These are phyloP conservation scores for Corynascus novoguineensis DNA, from an alignment of 495 filamentous ascomycete species.

Conservation along the genomic window DNA sequence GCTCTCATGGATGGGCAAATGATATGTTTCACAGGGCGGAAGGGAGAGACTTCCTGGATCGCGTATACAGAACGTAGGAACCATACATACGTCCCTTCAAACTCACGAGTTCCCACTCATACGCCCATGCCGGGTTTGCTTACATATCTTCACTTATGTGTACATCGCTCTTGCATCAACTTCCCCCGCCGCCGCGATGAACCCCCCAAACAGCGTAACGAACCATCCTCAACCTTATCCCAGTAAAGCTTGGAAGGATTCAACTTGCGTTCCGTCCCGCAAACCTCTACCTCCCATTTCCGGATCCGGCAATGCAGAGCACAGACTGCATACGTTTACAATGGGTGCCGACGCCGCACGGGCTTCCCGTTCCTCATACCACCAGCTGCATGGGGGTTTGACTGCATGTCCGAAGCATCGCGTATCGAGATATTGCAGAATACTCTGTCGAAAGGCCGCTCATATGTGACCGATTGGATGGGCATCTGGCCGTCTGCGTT, in stretches of 20 bases:
- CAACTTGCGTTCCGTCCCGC: slow-evolving; percentile 1
- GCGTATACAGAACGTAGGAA: neutral
- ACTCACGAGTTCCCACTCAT: neutral
- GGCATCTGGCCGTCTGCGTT: neutral
- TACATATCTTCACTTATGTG: neutral
- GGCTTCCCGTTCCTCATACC: neutral
- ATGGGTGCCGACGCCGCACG: neutral
- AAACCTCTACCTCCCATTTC: neutral
- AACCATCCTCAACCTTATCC: neutral
- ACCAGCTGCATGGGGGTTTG: neutral
- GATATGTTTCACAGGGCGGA: too few species aligned
- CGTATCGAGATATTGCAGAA: neutral
- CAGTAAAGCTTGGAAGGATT: slow-evolving; percentile 1
- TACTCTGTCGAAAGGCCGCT: neutral
- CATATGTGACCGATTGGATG: neutral
- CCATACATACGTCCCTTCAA: neutral
- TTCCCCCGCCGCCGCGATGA: neutral
- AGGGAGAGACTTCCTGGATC: neutral
- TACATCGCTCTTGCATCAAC: neutral
- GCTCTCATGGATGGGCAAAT: neutral
- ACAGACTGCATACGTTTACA: neutral
- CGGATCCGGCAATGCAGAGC: neutral
- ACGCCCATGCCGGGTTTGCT: neutral
- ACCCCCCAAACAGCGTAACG: neutral
- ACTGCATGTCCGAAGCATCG: neutral